Base-by-base conservation (phyloP, 2,329 filamentous ascomycete genomes). In the Colletotrichum chlorophyti region DNA sequence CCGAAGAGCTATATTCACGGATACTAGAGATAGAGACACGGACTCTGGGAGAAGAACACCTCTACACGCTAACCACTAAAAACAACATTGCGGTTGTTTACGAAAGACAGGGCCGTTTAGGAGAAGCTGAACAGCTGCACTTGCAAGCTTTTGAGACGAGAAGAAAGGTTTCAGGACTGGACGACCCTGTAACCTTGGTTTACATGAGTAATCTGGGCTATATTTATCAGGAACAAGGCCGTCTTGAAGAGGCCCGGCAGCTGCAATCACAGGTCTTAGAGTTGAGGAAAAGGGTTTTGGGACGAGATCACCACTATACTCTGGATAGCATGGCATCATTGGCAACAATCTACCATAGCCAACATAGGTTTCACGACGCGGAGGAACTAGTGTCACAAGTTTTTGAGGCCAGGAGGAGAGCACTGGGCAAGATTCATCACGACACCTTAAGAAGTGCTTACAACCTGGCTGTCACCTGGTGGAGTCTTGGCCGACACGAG, bases 391-490 rank as follows among this genome's bases (percentile, higher is more conserved):
- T 24, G 6, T 9, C 8, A n/a, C 38, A 14, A 41, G 5, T 9
- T 3, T 21, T 26, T 3, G 19, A 41, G 5, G 11, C 11, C 3
- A 6, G 5, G 3, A 41, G 26, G 35, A 31, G 31, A 26, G 24
- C 24, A 7, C 31, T 40, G 17, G 35, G 47, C 19, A 24, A 41
- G 3, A 17, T n/a, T 5, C 47, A 32, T n/a, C 5, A 2, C 23
- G 2, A 11, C 1, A 17, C 21, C 26, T 1, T 41, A 12, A 2
- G 0, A 5, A 4, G 1, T 6, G 24, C 15, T 23, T 7, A 24
- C 5, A 42, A 26, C 6, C 4, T 42, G 2, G 40, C 24, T 6
- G n/a, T 14, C 14, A 12, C 4, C 2, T 42, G 40, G 40, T 29
- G 40, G 40, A 1, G 3, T 0, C 40, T 12, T 14, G 40, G 45